A percentile compares a stretch with the other conserved stretches of the same genome.
Evolutionary conservation across 2,329 filamentous ascomycete species (phyloP).

Genomic region (Neonectria magnoliae): DNA sequence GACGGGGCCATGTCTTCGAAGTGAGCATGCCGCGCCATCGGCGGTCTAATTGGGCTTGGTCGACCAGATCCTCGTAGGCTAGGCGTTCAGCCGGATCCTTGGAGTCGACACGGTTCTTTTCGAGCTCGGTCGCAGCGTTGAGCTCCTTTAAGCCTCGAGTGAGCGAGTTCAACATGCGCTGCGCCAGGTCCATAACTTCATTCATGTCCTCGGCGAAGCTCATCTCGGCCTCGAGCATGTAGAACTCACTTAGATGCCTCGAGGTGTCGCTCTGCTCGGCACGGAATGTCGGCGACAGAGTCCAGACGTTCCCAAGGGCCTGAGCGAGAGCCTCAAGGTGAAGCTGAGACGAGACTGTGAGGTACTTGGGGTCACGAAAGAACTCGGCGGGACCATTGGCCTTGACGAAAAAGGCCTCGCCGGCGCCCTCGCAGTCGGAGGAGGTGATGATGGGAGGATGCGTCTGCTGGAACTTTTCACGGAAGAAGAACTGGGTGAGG

Average conservation of each 20-base stretch:
- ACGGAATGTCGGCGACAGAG: conserved; percentile 90
- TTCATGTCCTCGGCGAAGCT: conserved; percentile 78
- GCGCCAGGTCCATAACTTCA: conserved; percentile 80
- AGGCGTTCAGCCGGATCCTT: conserved; percentile 52
- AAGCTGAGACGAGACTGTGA: conserved; percentile 94
- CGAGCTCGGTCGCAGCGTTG: conserved; percentile 58
- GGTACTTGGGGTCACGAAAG: conserved; percentile 88
- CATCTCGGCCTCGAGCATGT: conserved; percentile 96
- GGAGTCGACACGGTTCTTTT: conserved; percentile 47
- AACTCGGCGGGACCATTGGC: conserved; percentile 64
- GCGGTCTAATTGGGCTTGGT: conserved; percentile 61
- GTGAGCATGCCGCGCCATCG: conserved; percentile 78
- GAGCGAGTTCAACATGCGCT: conserved; percentile 75
- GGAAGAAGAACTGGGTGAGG: conserved; percentile 79
- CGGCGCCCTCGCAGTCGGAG: conserved; percentile 95
- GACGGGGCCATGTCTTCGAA: conserved; percentile 73
- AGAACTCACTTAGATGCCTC: conserved; percentile 95
- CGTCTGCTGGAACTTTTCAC: conserved; percentile 78
- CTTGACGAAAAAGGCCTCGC: conserved; percentile 85
- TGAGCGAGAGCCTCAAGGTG: conserved; percentile 94
- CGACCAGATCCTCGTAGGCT: conserved; percentile 56
- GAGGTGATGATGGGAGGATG: conserved; percentile 96
- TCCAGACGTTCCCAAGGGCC: conserved; percentile 91
- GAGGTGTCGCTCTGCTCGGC: conserved; percentile 94
- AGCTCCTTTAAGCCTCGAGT: conserved; percentile 52